These are phyloP conservation scores for Pseudopyrenochaeta lycopersici DNA, from an alignment of 2,329 filamentous ascomycete species.

Conservation along the genomic window DNA sequence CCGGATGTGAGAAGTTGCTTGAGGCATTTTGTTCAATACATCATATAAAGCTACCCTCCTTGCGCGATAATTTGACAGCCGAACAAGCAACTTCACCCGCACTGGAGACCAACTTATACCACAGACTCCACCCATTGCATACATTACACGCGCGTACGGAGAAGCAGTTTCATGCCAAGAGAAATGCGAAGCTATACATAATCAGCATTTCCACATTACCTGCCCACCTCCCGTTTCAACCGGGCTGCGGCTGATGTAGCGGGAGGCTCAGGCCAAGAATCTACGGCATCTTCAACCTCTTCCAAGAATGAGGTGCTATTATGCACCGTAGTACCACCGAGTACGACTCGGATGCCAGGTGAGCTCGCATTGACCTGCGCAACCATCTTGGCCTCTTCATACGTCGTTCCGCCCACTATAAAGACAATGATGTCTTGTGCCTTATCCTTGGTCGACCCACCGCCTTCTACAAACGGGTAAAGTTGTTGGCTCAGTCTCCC, in stretches of 20 bases:
- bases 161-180: not conserved
- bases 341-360: conserved; percentile 85
- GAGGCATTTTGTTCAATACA: conserved; percentile 5
- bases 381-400: conserved; percentile 96
- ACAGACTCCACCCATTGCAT: not conserved
- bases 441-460: conserved; percentile 87
- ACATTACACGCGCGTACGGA: not conserved
- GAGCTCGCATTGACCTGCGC: conserved; percentile 93
- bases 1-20: not conserved
- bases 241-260: conserved; percentile 65
- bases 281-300: conserved; percentile 89
- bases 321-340: conserved; percentile 87
- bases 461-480: conserved; percentile 93
- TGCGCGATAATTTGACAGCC: not conserved
- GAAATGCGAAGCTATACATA: not conserved
- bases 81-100: not conserved
- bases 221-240: conserved; percentile 68
- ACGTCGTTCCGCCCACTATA: conserved; percentile 91
- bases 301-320: conserved; percentile 90
- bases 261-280: conserved; percentile 77
- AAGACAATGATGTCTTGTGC: conserved; percentile 97
- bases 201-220: conserved; percentile 37
- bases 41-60: not conserved
- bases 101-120: not conserved
- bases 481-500: conserved; percentile 85